Percentiles rank a stretch among this genome's conserved stretches.
Conservation (phyloP, 176 grass and related monocot species). For the Avena eriantha region DNA sequence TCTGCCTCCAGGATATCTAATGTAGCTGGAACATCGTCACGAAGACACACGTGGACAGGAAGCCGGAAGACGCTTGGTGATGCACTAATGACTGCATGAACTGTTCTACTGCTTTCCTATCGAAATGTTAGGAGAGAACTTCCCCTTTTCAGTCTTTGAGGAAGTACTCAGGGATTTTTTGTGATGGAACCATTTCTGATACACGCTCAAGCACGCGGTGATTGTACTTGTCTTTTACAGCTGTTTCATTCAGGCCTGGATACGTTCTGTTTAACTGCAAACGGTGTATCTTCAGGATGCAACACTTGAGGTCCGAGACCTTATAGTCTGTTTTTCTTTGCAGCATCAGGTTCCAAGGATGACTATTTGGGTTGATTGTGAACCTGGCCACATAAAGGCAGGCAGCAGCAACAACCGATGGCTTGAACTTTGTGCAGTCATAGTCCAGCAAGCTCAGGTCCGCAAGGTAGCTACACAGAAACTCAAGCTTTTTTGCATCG, state of each 20-base stretch:
- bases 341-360: conserved; percentile 56
- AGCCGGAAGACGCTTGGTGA: neutral
- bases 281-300: conserved; percentile 47
- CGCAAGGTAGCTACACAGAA: conserved; percentile 60
- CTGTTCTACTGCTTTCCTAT: neutral
- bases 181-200: conserved; percentile 32
- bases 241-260: neutral
- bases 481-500: conserved; percentile 51
- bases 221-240: conserved; percentile 40
- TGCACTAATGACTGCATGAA: neutral
- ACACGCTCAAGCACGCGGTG: conserved; percentile 13
- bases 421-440: conserved; percentile 51
- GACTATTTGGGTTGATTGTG: conserved; percentile 48
- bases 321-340: conserved; percentile 47
- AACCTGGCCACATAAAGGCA: conserved; percentile 64
- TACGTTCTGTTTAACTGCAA: conserved; percentile 36
- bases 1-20: too few relatives aligned
- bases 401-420: conserved; percentile 61
- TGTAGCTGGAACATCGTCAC: too few relatives aligned
- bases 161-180: conserved; percentile 30
- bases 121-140: neutral
- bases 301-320: conserved; percentile 42
- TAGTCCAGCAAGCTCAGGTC: conserved; percentile 69
- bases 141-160: conserved; percentile 25
- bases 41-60: neutral